These are phyloP conservation scores for Cytospora piceicola DNA, from an alignment of 2,329 filamentous ascomycete species.

Conservation along the genomic window DNA sequence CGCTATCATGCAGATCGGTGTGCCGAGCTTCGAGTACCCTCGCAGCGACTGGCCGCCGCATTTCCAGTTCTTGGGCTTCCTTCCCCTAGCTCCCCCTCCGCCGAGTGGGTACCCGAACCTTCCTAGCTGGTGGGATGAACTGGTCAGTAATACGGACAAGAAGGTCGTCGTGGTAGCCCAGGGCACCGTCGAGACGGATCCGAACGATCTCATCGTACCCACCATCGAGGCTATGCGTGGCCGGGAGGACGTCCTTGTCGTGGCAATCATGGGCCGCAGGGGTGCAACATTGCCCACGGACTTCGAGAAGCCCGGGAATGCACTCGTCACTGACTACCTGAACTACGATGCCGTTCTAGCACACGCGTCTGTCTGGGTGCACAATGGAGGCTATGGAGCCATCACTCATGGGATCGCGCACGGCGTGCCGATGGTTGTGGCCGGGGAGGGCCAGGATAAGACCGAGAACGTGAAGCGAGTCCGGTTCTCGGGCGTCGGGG, in stretches of 20 bases:
- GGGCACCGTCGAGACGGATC: slow-evolving; percentile 46
- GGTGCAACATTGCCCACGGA: slow-evolving; percentile 36
- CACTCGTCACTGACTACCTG: slow-evolving; percentile 43
- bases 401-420: slow-evolving; percentile 46
- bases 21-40: slow-evolving; percentile 45
- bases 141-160: slow-evolving; percentile 34
- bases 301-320: slow-evolving; percentile 37
- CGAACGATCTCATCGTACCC: slow-evolving; percentile 44
- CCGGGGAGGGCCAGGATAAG: slow-evolving; percentile 49
- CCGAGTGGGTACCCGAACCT: slow-evolving; percentile 31
- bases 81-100: slow-evolving; percentile 33
- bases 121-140: slow-evolving; percentile 42
- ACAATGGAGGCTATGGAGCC: slow-evolving; percentile 48
- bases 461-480: slow-evolving; percentile 43
- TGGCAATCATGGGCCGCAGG: slow-evolving; percentile 44
- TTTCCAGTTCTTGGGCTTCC: slow-evolving; percentile 43
- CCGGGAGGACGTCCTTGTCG: slow-evolving; percentile 38
- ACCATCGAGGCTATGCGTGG: slow-evolving; percentile 41
- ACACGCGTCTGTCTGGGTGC: slow-evolving; percentile 43
- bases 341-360: slow-evolving; percentile 45
- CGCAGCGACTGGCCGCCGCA: slow-evolving; percentile 42
- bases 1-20: slow-evolving; percentile 43
- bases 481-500: slow-evolving; percentile 41
- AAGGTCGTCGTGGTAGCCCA: slow-evolving; percentile 46
- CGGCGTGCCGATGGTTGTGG: slow-evolving; percentile 46